phyloP scores from a whole-genome alignment of 2,329 filamentous ascomycete genomes.

The Claviceps digitariae region DNA sequence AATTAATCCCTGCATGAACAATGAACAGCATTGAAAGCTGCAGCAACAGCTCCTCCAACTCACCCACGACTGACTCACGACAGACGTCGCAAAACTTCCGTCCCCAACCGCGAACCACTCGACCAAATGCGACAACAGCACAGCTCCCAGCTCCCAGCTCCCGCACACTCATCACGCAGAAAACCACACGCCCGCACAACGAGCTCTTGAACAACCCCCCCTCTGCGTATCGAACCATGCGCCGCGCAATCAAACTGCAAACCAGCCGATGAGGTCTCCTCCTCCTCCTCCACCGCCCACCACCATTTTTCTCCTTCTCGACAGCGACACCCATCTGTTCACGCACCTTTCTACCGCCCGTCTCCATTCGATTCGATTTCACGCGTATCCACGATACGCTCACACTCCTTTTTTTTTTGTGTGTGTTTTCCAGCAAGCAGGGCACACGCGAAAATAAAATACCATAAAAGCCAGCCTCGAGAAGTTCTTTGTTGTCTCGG shows the following conservation, averaged over 20 bases:
- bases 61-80: background rate
- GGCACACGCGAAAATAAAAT: background rate
- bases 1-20: too few species aligned
- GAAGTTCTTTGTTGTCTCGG: background rate
- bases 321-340: conserved; percentile 15
- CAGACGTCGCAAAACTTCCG: background rate
- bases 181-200: background rate
- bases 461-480: background rate
- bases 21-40: too few species aligned
- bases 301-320: conserved; percentile 2
- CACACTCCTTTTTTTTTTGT: background rate
- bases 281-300: background rate
- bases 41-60: background rate
- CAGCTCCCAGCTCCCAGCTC: background rate
- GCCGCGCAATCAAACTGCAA: conserved; percentile 13
- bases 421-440: too few species aligned
- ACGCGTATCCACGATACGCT: background rate
- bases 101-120: background rate
- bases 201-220: background rate
- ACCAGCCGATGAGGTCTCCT: conserved; percentile 17
- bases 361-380: too few species aligned
- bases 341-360: too few species aligned
- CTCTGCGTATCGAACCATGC: conserved; percentile 12
- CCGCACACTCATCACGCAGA: background rate
- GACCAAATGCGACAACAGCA: background rate